Conservation (phyloP, 495 filamentous ascomycete genomes). For the Aspergillus cavernicola region DNA sequence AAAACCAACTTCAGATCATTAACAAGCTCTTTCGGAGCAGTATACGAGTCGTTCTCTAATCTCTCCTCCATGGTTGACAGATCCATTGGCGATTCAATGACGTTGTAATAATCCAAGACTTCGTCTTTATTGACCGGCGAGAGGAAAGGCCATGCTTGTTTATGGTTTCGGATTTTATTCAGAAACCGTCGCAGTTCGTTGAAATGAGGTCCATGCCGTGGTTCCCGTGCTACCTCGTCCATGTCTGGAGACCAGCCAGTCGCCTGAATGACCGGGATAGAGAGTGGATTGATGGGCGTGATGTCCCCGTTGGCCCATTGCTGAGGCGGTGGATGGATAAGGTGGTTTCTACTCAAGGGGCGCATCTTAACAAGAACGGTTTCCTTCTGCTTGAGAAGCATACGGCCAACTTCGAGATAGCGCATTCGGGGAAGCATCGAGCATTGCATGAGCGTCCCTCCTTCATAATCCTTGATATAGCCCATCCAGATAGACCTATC, state of each 20-base stretch:
- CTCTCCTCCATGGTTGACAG: slow-evolving; percentile 91
- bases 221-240: slow-evolving; percentile 92
- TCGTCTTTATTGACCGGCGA: slow-evolving; percentile 92
- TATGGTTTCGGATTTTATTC: slow-evolving; percentile 91
- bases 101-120: slow-evolving; percentile 94
- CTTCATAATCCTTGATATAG: slow-evolving; percentile 99
- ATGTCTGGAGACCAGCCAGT: slow-evolving; percentile 95
- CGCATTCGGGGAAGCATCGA: slow-evolving; percentile 92
- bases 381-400: slow-evolving; percentile 96
- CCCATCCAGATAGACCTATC: slow-evolving; percentile 96
- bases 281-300: slow-evolving; percentile 70
- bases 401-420: slow-evolving; percentile 87
- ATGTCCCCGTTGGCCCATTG: slow-evolving; percentile 68
- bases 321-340: slow-evolving; percentile 77
- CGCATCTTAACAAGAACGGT: slow-evolving; percentile 89
- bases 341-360: slow-evolving; percentile 80
- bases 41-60: slow-evolving; percentile 87
- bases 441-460: slow-evolving; percentile 98
- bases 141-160: slow-evolving; percentile 87
- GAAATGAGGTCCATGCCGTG: slow-evolving; percentile 93
- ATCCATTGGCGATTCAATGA: slow-evolving; percentile 98
- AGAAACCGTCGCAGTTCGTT: slow-evolving; percentile 87
- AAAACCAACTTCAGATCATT: slow-evolving; percentile 87
- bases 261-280: slow-evolving; percentile 74
- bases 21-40: slow-evolving; percentile 87